phyloP scores from a whole-genome alignment of 371 early-diverging fungal genomes.

The Actinomortierella wolfii region DNA sequence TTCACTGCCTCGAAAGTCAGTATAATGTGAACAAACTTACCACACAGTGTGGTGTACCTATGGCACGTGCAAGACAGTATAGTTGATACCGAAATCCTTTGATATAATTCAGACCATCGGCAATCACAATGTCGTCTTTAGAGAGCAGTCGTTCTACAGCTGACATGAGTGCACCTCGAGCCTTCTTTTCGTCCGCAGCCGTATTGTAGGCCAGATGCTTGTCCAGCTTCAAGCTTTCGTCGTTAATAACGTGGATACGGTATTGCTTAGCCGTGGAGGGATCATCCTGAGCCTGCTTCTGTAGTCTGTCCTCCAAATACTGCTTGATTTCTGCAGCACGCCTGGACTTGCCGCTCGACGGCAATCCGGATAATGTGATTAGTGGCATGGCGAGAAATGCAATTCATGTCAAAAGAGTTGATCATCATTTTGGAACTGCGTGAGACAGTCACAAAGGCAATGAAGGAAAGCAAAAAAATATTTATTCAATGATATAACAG shows the following conservation, averaged over 20 bases:
- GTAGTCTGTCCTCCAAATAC: slow-evolving; percentile 60
- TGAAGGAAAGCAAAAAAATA: too few relatives aligned
- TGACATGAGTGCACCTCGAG: slow-evolving; percentile 88
- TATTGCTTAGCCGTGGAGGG: slow-evolving; percentile 44
- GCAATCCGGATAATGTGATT: slow-evolving; percentile 86
- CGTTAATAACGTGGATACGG: slow-evolving; percentile 76
- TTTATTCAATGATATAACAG: too few relatives aligned
- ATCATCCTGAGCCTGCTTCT: slow-evolving; percentile 45
- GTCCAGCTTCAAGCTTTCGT: slow-evolving; percentile 67
- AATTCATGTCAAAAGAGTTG: too few relatives aligned
- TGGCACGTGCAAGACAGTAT: slow-evolving; percentile 88
- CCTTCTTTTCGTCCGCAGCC: slow-evolving; percentile 86
- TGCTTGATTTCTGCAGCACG: slow-evolving; percentile 76
- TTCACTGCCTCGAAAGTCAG: background rate
- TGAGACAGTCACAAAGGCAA: too few relatives aligned
- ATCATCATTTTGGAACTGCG: too few relatives aligned
- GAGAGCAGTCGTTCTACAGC: slow-evolving; percentile 86
- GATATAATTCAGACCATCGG: slow-evolving; percentile 95
- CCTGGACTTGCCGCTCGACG: slow-evolving; percentile 89
- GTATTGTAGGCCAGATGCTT: slow-evolving; percentile 45
- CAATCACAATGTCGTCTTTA: slow-evolving; percentile 86
- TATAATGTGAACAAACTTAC: slow-evolving; percentile 48
- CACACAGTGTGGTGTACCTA: slow-evolving; percentile 90
- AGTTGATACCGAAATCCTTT: slow-evolving; percentile 98
- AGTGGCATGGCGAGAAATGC: slow-evolving; percentile 83